Conservation (phyloP, 805 yeast species). For the Danielozyma ontarioensis region DNA sequence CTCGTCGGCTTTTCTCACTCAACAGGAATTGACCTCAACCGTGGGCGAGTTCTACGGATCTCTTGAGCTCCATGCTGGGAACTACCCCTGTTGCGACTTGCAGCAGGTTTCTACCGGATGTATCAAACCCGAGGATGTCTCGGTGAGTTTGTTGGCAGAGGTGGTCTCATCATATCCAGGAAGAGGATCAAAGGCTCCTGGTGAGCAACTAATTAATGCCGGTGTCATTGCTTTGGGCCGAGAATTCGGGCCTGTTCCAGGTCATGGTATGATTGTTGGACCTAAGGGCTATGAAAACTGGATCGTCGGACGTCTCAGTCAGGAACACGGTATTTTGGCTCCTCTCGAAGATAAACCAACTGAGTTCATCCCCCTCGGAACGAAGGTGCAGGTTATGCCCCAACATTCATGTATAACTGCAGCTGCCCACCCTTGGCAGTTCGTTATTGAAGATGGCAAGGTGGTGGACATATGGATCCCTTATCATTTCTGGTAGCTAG, state of each 20-base stretch:
- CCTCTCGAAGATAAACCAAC: constrained; percentile 32
- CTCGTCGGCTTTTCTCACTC: constrained; percentile 35
- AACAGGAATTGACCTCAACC: constrained; percentile 13
- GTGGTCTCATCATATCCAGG: constrained; percentile 49
- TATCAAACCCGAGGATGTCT: constrained; percentile 10
- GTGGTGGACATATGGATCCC: constrained; percentile 66
- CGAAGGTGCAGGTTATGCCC: constrained; percentile 52
- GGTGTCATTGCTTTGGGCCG: constrained; percentile 69
- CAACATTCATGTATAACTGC: constrained; percentile 76
- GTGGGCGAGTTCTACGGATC: constrained; percentile 25
- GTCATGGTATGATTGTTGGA: constrained; percentile 47
- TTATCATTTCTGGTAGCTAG: constrained; percentile 11
- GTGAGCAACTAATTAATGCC: constrained; percentile 63
- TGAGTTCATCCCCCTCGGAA: constrained; percentile 47
- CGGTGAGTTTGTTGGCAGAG: constrained; percentile 14
- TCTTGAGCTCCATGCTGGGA: constrained; percentile 78
- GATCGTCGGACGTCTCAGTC: constrained; percentile 65
- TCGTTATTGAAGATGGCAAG: constrained; percentile 41
- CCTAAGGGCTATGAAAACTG: constrained; percentile 47
- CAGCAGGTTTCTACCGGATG: constrained; percentile 75
- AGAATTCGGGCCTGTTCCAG: constrained; percentile 57
- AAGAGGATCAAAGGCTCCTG: constrained; percentile 46
- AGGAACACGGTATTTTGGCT: constrained; percentile 74
- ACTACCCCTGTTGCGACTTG: constrained; percentile 65
- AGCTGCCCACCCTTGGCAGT: constrained; percentile 54